Evolutionary conservation across 768 basidiomycete species (phyloP).

Genomic region (Lactarius pseudohatsudake): DNA sequence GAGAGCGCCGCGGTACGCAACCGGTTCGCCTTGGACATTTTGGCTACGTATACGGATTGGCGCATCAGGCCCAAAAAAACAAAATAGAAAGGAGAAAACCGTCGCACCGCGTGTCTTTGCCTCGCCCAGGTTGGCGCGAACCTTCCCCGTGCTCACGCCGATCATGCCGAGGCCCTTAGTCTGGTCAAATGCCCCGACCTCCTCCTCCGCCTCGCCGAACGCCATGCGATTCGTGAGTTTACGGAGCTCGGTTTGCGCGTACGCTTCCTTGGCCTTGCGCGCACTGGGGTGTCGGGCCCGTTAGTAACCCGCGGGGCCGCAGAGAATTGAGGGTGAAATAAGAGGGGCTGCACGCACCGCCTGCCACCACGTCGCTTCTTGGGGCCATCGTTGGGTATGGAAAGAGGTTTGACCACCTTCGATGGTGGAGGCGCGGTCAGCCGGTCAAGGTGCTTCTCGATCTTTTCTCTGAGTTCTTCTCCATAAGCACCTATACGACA

Average conservation of each 20-base stretch:
- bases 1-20: conserved; percentile 83
- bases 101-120: conserved; percentile 84
- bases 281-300: conserved; percentile 51
- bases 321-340: background rate
- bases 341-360: conserved; percentile 51
- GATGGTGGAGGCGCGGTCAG: conserved; percentile 92
- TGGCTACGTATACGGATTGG: conserved; percentile 54
- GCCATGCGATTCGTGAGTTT: conserved; percentile 97
- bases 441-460: conserved; percentile 91
- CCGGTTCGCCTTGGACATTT: conserved; percentile 93
- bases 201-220: conserved; percentile 94
- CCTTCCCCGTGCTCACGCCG: conserved; percentile 80
- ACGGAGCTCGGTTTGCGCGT: conserved; percentile 93
- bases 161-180: conserved; percentile 99
- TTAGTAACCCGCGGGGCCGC: conserved; percentile 5
- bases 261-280: conserved; percentile 97
- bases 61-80: conserved; percentile 14
- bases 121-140: conserved; percentile 85
- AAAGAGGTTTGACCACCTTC: conserved; percentile 90
- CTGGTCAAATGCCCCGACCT: conserved; percentile 95
- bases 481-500: conserved; percentile 68
- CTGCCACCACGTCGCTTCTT: conserved; percentile 96
- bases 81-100: background rate
- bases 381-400: conserved; percentile 91
- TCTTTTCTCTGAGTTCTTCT: conserved; percentile 72